A percentile compares a stretch with the other conserved stretches of the same genome.
Evolutionary conservation across 2,329 filamentous ascomycete genomes (phyloP).

Genomic region (Rutstroemia sp.): DNA sequence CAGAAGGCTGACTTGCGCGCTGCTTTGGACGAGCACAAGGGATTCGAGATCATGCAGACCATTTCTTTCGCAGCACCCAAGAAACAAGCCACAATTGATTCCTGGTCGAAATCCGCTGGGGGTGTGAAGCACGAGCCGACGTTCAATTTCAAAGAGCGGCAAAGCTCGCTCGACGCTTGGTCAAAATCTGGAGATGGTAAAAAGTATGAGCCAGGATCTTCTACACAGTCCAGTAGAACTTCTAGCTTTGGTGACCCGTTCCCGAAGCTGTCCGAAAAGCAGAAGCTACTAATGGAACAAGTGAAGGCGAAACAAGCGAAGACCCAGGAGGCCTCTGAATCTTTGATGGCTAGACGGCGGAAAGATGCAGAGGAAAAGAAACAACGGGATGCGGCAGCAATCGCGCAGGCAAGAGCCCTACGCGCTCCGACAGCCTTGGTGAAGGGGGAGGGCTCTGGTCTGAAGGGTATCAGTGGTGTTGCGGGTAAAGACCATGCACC

Average conservation of each 20-base stretch:
- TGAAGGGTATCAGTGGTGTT: conserved; percentile 63
- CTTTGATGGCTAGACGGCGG: conserved; percentile 67
- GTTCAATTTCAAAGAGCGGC: background rate
- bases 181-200: conserved; percentile 17
- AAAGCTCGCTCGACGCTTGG: conserved; percentile 8
- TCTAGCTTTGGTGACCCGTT: background rate
- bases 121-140: conserved; percentile 6
- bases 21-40: conserved; percentile 52
- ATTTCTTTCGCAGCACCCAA: conserved; percentile 37
- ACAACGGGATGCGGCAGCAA: conserved; percentile 62
- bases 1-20: conserved; percentile 78
- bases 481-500: conserved; percentile 71
- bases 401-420: conserved; percentile 61
- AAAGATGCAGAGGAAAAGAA: conserved; percentile 68
- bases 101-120: conserved; percentile 49
- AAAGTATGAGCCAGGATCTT: conserved; percentile 24
- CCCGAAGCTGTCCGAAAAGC: conserved; percentile 26
- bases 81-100: conserved; percentile 52
- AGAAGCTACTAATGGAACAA: conserved; percentile 19
- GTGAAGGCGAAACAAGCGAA: conserved; percentile 14
- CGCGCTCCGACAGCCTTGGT: conserved; percentile 46
- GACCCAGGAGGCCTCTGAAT: conserved; percentile 28
- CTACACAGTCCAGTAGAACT: background rate
- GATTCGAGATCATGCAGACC: conserved; percentile 42
- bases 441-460: conserved; percentile 71